Evolutionary conservation across 768 basidiomycete species (phyloP), one percentile per base, ranked within the genome.

Genomic region (Sarcomyxa edulis): DNA sequence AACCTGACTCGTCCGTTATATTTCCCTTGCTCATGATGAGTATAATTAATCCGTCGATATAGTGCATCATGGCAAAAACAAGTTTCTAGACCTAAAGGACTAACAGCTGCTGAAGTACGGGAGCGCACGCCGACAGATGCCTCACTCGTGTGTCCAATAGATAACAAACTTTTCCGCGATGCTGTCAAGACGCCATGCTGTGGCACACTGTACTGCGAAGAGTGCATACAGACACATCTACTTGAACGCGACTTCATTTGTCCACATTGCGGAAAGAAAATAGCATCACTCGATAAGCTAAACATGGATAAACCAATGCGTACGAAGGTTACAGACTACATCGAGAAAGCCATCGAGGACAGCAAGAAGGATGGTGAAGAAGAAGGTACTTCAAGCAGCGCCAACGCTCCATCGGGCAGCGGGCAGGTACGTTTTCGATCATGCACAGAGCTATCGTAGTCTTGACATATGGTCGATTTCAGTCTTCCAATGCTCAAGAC

Each of bases 61-160:
- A 97, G 95, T 29, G 91, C 74, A 39, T 86, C 93, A 12, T 99
- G 95, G 95, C 85, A 97, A 60, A 94, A 89, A 50, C 90, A 95
- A 60, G 78, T 88, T 18, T 69, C 80, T 7, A 76, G 84, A 37
- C 68, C 81, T 4, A 90, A 92, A 54, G 81, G 79, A 28, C 68
- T 96, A 16, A 89, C 92, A 2, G 84, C 77, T 43, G 83, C 82
- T 35, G 96, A 98, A 59, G 74, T 99, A 41, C 87, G 92, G 48
- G 93, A 96, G 52, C 76, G 80, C 35, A 69, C 78, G 9, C 88
- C 92, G 0, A 69, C 81, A 32, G 94, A 98, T 53, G 55, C 80
- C 4, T 67, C 84, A 5, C 71, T 99, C 33, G 74, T 79, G 8
- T 97, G 95, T 61, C 80, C 90, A 6, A 84, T 97, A 58, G 94